Base-by-base conservation (phyloP, 805 yeast species). In the Metschnikowia vanudenii region DNA sequence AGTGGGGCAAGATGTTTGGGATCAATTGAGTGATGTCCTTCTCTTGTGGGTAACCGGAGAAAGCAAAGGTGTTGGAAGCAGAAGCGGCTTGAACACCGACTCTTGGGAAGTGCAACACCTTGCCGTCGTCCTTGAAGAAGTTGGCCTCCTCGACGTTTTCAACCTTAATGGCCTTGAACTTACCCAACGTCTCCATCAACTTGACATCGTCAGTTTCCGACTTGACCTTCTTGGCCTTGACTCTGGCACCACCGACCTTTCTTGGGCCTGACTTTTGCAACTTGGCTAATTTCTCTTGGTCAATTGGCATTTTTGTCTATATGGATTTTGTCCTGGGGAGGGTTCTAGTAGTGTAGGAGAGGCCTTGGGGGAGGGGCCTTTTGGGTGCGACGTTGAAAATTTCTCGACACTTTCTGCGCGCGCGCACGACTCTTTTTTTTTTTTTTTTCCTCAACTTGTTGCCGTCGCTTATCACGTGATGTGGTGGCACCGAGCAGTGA, bases 61-160 rank as follows among this genome's bases (percentile, higher is more conserved):
- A 85, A 61, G 95, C 95, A 70, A 85, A 88, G 56, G 96, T 86
- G 83, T 92, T 91, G 79, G 85, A 78, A 63, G 84, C 85, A 62
- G 88, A 83, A 62, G 97, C 89, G 60, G 88, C 88, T 78, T 92
- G 97, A 56, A 91, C 94, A 75, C 94, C 95, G 58, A 94, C 97
- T 73, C 94, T 85, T 80, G 87, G 83, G 81, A 94, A 89, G 78
- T 92, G 97, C 73, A 92, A 76, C 56, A 94, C 97, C 68, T 84
- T 85, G 67, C 97, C 97, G 71, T 92, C 97, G 56, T 89, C 96
- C 73, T 80, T 86, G 87, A 94, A 91, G 80, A 92, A 88, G 82
- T 91, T 92, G 65, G 96, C 98, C 79, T 92, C 97, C 70, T 89
- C 96, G 63, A 92, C 84, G 64, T 87, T 89, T 58, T 86, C 90